These are phyloP conservation scores for Diphasiastrum complanatum DNA, from an alignment of 83 land plant genomes.

Conservation along the genomic window DNA sequence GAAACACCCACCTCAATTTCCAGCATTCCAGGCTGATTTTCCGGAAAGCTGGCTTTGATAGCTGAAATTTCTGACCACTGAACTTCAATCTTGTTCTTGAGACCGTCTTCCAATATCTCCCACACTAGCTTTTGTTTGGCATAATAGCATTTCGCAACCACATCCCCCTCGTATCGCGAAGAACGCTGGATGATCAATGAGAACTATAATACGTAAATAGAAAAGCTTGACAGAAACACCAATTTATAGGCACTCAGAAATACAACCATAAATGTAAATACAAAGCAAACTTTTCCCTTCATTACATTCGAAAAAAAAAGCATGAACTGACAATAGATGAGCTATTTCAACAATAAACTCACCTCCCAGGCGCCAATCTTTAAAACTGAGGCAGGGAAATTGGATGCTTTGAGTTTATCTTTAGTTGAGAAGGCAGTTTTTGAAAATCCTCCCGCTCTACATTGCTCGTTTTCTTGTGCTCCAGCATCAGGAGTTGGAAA, in stretches of 20 bases:
- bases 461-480: too few relatives aligned
- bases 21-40: constrained; percentile 2
- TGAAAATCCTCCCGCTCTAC: too few relatives aligned
- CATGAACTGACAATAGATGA: too few relatives aligned
- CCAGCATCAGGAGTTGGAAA: too few relatives aligned
- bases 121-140: constrained; percentile 8
- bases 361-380: constrained; percentile 19
- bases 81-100: constrained; percentile 13
- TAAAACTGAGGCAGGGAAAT: constrained; percentile 5
- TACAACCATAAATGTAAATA: too few relatives aligned
- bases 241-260: too few relatives aligned
- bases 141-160: constrained; percentile 15
- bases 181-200: too few relatives aligned
- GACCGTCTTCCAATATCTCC: constrained; percentile 11
- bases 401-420: constrained; percentile 14
- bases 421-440: not conserved
- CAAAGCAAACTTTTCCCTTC: too few relatives aligned
- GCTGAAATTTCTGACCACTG: constrained; percentile 16
- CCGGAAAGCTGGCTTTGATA: not conserved
- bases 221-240: too few relatives aligned
- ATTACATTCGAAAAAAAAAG: too few relatives aligned
- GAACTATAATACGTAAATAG: too few relatives aligned
- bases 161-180: constrained; percentile 15
- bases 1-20: constrained; percentile 19
- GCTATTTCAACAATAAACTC: too few relatives aligned